Evolutionary conservation across 331 rosid species (phyloP).

Genomic region (Pyrus hybrid): DNA sequence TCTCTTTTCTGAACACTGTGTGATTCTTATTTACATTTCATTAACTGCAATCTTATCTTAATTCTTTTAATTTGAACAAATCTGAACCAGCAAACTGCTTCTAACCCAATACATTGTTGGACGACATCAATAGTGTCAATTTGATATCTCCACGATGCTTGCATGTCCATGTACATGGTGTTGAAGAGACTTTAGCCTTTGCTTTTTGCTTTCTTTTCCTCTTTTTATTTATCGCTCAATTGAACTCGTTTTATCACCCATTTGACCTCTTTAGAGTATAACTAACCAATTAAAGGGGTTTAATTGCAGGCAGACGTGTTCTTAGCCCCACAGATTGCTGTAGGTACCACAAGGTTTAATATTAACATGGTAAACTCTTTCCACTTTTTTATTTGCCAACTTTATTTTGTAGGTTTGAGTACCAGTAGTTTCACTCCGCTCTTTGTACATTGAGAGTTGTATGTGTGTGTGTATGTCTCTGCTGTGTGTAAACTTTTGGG

Average conservation of each 20-base stretch:
- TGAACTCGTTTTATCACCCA: too few species aligned
- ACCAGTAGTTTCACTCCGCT: too few species aligned
- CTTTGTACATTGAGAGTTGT: too few species aligned
- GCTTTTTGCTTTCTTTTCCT: too few species aligned
- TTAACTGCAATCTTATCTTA: background rate
- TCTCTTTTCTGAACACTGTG: conserved; percentile 6
- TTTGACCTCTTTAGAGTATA: background rate
- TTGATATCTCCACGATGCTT: background rate
- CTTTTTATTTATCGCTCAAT: too few species aligned
- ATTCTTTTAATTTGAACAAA: background rate
- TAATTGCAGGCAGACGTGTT: conserved; percentile 36
- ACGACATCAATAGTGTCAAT: background rate
- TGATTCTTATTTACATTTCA: background rate
- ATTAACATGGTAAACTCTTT: conserved; percentile 26
- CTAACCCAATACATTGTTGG: background rate
- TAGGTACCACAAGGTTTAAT: conserved; percentile 9
- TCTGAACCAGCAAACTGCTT: background rate
- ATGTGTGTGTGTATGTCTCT: too few species aligned
- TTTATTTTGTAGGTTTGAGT: background rate
- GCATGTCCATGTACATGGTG: background rate
- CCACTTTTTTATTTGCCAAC: background rate
- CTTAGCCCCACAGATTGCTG: conserved; percentile 32
- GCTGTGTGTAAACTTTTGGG: background rate
- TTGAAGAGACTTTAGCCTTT: too few species aligned
- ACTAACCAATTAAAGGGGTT: background rate